Evolutionary conservation across 768 basidiomycete species (phyloP).

Genomic region (Sarcomyxa edulis): DNA sequence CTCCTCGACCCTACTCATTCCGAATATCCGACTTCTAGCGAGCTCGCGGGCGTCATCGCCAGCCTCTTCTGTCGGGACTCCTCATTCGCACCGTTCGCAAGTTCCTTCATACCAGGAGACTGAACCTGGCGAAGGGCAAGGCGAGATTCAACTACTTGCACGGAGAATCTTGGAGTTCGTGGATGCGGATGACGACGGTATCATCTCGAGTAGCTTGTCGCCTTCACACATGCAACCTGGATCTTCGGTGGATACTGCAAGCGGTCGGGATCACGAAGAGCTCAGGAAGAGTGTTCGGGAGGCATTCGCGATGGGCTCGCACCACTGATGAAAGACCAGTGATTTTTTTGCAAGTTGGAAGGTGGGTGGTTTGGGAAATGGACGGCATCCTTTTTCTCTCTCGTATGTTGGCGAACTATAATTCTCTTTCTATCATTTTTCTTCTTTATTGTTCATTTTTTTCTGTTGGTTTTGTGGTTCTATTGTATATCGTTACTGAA

Average conservation of each 20-base stretch:
- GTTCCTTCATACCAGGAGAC: conserved; percentile 76
- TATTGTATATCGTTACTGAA: no score
- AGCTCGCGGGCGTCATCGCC: conserved; percentile 65
- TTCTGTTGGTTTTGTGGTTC: no score
- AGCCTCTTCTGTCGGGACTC: conserved; percentile 70
- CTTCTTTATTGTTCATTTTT: no score
- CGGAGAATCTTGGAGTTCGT: conserved; percentile 84
- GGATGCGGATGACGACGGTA: conserved; percentile 63
- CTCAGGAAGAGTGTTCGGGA: conserved; percentile 78
- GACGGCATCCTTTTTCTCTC: no score
- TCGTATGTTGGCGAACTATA: no score
- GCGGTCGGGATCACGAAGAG: conserved; percentile 70
- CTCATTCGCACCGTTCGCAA: conserved; percentile 62
- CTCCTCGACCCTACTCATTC: conserved; percentile 70
- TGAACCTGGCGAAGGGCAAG: conserved; percentile 81
- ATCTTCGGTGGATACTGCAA: conserved; percentile 50
- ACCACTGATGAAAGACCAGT: conserved; percentile 44
- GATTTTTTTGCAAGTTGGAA: no score
- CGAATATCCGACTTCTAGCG: conserved; percentile 83
- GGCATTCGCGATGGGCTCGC: conserved; percentile 67
- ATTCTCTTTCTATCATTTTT: no score
- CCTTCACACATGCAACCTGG: conserved; percentile 67
- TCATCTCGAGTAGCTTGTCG: conserved; percentile 54
- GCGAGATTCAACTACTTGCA: conserved; percentile 85
- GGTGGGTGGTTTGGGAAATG: neutral